Percentiles rank a stretch among this genome's conserved stretches.
These are phyloP conservation scores for Trichothecium roseum DNA, from an alignment of 2,329 filamentous ascomycete genomes.

Conservation along the genomic window DNA sequence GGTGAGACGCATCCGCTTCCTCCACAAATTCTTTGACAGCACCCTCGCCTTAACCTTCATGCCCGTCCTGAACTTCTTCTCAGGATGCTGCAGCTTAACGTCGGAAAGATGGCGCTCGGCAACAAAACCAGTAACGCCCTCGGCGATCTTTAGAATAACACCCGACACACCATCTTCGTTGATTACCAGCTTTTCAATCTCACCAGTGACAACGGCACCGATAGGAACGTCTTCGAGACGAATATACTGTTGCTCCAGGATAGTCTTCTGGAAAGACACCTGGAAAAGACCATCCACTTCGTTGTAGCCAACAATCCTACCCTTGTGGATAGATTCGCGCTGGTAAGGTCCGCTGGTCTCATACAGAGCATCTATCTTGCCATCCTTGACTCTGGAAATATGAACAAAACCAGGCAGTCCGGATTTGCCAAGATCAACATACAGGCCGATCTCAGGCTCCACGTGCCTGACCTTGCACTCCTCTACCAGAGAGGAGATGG, in stretches of 20 bases:
- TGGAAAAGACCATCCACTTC: conserved; percentile 77
- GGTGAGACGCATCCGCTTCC: conserved; percentile 74
- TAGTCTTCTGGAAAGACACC: conserved; percentile 69
- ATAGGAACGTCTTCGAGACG: conserved; percentile 83
- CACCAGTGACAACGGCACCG: conserved; percentile 71
- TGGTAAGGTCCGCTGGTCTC: conserved; percentile 70
- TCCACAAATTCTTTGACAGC: conserved; percentile 65
- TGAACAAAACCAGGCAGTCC: conserved; percentile 83
- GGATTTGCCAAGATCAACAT: conserved; percentile 53
- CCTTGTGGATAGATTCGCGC: conserved; percentile 66
- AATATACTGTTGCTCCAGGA: conserved; percentile 81
- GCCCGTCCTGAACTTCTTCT: conserved; percentile 90
- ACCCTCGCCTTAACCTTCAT: conserved; percentile 78
- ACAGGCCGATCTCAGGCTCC: conserved; percentile 70
- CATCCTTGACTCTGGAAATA: conserved; percentile 84
- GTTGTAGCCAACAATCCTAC: conserved; percentile 79
- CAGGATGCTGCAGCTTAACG: conserved; percentile 76
- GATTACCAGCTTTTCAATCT: conserved; percentile 74
- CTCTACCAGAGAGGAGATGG: conserved; percentile 66
- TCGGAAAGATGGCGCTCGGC: conserved; percentile 84
- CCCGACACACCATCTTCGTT: conserved; percentile 70
- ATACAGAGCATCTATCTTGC: conserved; percentile 75
- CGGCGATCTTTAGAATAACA: conserved; percentile 71
- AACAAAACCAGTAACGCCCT: conserved; percentile 83
- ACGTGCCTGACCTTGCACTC: conserved; percentile 72